These are phyloP conservation scores for Sanghuangporus baumii DNA, from an alignment of 1,284 basidiomycete genomes.

Conservation along the genomic window DNA sequence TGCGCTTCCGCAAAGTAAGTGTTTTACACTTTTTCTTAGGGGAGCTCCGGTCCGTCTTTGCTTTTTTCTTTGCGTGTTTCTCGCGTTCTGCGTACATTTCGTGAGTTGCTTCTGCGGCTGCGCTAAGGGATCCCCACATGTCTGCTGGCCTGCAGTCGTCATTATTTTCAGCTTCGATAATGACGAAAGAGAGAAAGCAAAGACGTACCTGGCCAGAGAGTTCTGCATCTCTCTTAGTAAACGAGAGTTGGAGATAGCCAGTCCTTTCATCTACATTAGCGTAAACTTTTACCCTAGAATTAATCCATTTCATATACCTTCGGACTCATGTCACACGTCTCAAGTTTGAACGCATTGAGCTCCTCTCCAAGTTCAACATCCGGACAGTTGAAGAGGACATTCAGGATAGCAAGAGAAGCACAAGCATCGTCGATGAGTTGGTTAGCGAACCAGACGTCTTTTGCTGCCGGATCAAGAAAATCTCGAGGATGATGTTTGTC, in stretches of 20 bases:
- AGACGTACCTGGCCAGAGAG: conserved; percentile 45
- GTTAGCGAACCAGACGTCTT: conserved; percentile 58
- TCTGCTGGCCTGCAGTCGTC: conserved; percentile 44
- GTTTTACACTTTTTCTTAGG: conserved; percentile 25
- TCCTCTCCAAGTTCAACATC: conserved; percentile 41
- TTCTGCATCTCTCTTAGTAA: conserved; percentile 51
- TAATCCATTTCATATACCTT: conserved; percentile 35
- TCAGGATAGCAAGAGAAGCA: conserved; percentile 54
- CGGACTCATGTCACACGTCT: conserved; percentile 50
- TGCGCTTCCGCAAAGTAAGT: conserved; percentile 18
- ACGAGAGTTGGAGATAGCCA: conserved; percentile 49
- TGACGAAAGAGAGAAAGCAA: background rate
- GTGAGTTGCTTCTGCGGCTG: conserved; percentile 39
- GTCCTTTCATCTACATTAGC: conserved; percentile 48
- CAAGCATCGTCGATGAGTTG: conserved; percentile 63
- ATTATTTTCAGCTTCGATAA: conserved; percentile 2
- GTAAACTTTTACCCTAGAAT: background rate
- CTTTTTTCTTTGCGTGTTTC: conserved; percentile 33
- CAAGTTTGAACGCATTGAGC: conserved; percentile 39
- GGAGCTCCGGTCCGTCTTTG: conserved; percentile 16
- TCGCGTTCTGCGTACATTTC: conserved; percentile 27
- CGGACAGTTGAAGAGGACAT: conserved; percentile 52
- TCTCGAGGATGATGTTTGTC: conserved; percentile 40
- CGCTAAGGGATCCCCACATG: conserved; percentile 44
- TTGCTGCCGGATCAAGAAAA: conserved; percentile 47